Evolutionary conservation across 441 rosid species (phyloP), one percentile per base, ranked within the genome.

Genomic region (Gossypium laxum): DNA sequence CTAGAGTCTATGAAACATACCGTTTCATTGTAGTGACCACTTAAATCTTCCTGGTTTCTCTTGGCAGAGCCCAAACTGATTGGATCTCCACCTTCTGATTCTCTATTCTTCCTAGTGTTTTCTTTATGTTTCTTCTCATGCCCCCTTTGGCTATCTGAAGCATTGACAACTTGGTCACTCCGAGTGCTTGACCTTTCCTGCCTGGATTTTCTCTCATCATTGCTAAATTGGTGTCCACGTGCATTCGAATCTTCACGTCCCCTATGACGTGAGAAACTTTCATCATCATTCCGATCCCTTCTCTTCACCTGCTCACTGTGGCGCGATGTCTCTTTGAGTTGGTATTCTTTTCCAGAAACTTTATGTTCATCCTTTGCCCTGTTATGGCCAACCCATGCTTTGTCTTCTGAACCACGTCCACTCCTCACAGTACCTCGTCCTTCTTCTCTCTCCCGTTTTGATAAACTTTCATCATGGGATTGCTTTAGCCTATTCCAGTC

Each of bases 361-460:
- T 85, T 93, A 72, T 78, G 78, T 55, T 87, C 96, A 78, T 91
- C 94, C 79, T 81, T 90, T 56, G 59, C 75, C 83, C 88, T 83
- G 17, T 79, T 78, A 77, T 80, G 85, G 47, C 79, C 86, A 75
- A 66, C 69, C 88, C 89, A 79, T 75, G 82, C 75, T 80, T 86
- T 85, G 73, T 94, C 99, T 82, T 94, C 98, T 26, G 88, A 83
- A 69, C 72, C 85, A 74, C 87, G 90, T 34, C 88, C 92, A 69
- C 83, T 77, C 83, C 88, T 86, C 47, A 55, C 74, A 71, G 80
- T 75, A 66, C 85, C 81, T 38, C 87, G 82, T 43, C 86, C 89
- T 75, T 28, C 64, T 28, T 91, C 97, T 82, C 91, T 90, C 74
- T 89, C 96, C 72, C 88, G 83, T 52, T 82, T 89, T 61, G 83